Evolutionary conservation across 1,139 yeast genomes (phyloP).

Genomic region (Kodamaea sp.): DNA sequence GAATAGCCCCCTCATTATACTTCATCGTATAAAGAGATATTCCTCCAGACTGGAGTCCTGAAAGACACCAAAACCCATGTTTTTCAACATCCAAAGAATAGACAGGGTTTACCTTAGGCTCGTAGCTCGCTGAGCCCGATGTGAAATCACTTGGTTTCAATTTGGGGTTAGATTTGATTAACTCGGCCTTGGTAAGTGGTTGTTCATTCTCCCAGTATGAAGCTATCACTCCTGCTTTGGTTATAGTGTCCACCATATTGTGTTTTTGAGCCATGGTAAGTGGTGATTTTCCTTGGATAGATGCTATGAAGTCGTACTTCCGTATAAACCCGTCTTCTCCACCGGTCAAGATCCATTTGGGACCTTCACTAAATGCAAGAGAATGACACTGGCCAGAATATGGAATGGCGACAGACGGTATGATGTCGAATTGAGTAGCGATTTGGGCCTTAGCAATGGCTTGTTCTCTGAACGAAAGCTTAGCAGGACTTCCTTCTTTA

Average conservation of each 20-base stretch:
- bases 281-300: conserved; percentile 87
- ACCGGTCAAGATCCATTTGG: conserved; percentile 89
- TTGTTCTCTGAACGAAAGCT: conserved; percentile 33
- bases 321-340: conserved; percentile 96
- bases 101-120: conserved; percentile 78
- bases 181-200: conserved; percentile 53
- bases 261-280: conserved; percentile 91
- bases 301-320: conserved; percentile 81
- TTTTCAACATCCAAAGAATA: conserved; percentile 82
- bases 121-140: conserved; percentile 50
- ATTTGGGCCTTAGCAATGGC: conserved; percentile 43
- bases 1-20: conserved; percentile 79
- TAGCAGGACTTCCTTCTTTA: conserved; percentile 5
- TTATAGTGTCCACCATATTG: conserved; percentile 80
- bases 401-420: conserved; percentile 74
- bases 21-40: conserved; percentile 81
- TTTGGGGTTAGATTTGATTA: conserved; percentile 45
- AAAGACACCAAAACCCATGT: conserved; percentile 80
- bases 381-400: conserved; percentile 72
- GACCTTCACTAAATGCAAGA: conserved; percentile 76
- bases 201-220: conserved; percentile 97
- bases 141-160: conserved; percentile 44
- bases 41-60: conserved; percentile 86
- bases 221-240: conserved; percentile 77
- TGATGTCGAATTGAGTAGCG: conserved; percentile 56